phyloP scores from a whole-genome alignment of 164 flowering plant species.

The grape (Vitis vinifera) region ASM3070453v1 NC_081806.1:153001-153500 shows the following conservation, averaged over 20 bases:
- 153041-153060: conserved; percentile 7
- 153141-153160: conserved; percentile 27
- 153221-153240: background rate
- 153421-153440: background rate
- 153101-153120: conserved; percentile 42
- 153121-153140: conserved; percentile 20
- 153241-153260: conserved; percentile 5
- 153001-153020: background rate
- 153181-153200: conserved; percentile 10
- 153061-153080: conserved; percentile 20
- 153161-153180: background rate
- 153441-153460: conserved; percentile 26
- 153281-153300: conserved; percentile 41
- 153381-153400: background rate
- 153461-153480: conserved; percentile 32
- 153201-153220: conserved; percentile 3
- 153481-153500: conserved; percentile 21
- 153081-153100: conserved; percentile 46
- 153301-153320: conserved; percentile 34
- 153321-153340: conserved; percentile 21
- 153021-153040: too few relatives aligned
- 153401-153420: background rate
- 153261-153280: conserved; percentile 14
- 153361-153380: background rate
- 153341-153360: background rate